Base-by-base conservation (phyloP, 169 alveolate genomes). In the Eimeria brunetti region DNA sequence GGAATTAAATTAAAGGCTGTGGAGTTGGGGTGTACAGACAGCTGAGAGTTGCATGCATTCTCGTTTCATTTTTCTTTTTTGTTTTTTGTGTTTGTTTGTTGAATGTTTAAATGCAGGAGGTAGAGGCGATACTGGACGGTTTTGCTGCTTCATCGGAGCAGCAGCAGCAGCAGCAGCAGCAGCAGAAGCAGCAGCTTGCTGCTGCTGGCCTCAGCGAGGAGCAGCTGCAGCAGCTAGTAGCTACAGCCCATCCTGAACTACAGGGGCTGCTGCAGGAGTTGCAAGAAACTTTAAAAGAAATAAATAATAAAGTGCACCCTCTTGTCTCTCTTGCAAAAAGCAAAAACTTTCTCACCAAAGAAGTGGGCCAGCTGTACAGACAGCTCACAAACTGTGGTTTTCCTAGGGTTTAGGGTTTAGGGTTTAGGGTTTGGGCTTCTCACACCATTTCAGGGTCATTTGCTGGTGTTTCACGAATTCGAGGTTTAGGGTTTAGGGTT, bases 221-320 rank as follows among this genome's bases (percentile, higher is more conserved):
- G 73, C 89, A 89, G 20, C 56, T 76, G 56, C 33, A 89, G 81
- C 56, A 53, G 71, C 36, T 58, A 69, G 96, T 41, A 95, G 94
- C 64, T 95, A 89, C 46, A 53, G 95, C 75, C 49, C 97, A 44
- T 96, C 96, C 95, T 85, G 96, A 73, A 96, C 95, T 73, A 96
- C 94, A 83, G 53, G 94, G 96, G 88, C 94, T 75, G 96, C 83
- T 96, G 91, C 97, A 86, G 86, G 96, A 73, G 96, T 94, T 62
- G 97, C 95, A 88, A 89, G 96, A 46, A 71, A 80, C 73, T 78
- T 90, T 75, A 67, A 76, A 38, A 94, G 97, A 51, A 69, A 67
- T 92, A 95, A 96, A 96, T 75, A 97, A 96, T 33, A 96, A 96
- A 67, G 94, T 97, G 49, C 53, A 88, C 41, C 96, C 96, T 16